Evolutionary conservation across 2,329 filamentous ascomycete genomes (phyloP), one percentile per base, ranked within the genome.

Genomic region (Ceratocystis destructans): DNA sequence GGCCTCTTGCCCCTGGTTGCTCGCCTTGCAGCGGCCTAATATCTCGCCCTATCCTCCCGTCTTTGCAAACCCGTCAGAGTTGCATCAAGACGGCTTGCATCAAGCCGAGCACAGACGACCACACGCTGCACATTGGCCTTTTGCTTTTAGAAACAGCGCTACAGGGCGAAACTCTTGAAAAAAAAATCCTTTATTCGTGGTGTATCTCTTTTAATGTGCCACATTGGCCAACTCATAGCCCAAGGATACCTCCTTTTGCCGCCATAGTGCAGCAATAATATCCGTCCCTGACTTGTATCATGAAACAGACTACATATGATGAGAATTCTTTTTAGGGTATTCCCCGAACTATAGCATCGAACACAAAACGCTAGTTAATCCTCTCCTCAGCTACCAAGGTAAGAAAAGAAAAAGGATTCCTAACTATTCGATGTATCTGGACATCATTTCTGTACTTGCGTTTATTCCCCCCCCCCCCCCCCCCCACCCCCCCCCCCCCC

Each of bases 1-100:
- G 28, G 25, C n/a, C 10, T 37, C 28, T 2, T 57, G 33, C 31
- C 28, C 53, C 53, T 57, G 53, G 33, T 17, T 57, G 3, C 22
- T 57, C 53, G 53, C 15, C 53, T 57, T 57, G 25, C 53, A 57
- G 53, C 25, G 28, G 53, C 53, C 53, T 22, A 57, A 57, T 37
- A 10, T 33, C 53, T 31, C 12, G 25, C 53, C 53, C 53, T 57
- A 57, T 57, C 53, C 53, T 37, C 53, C 28, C 53, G 25, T 33
- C 53, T 57, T 12, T 33, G 53, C 6, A 33, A 31, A 57, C 33
- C 53, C 28, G 25, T 28, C 22, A 57, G 53, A 57, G 28, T 33
- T 33, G 28, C 53, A 57, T 57, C 28, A 57, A n/a, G 25, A 33
- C 17, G 31, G 6, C 53, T 57, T 57, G 53, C 53, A 57, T 22